Evolutionary conservation across 805 yeast genomes (phyloP), one percentile per base, ranked within the genome.

Genomic region (Maudiozyma turicensis): DNA sequence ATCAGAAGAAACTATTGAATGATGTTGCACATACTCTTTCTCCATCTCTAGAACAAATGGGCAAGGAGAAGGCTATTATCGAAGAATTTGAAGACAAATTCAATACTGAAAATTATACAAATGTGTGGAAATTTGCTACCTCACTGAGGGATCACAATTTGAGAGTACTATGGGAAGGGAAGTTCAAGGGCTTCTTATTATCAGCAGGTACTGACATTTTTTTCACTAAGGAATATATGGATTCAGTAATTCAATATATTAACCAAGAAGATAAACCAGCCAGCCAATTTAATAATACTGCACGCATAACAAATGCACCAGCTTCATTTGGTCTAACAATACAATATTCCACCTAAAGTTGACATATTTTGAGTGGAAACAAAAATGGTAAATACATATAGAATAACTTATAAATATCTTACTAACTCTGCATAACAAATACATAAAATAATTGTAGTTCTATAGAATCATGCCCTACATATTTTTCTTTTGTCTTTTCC

Each of bases 151-250:
- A 81, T 46, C 75, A 72, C 54, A 73, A 78, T 51, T 56, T 86
- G 11, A 80, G 78, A 51, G 45, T 89, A 6, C 68, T 86, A 43
- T 91, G 97, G 96, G 96, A 86, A 58, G 96, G 97, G 0, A 78
- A 84, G 52, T 79, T 78, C 58, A 82, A 84, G 57, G 95, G 87
- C 41, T 85, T 91, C 62, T 64, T 91, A 46, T 69, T 90, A 2
- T 79, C 86, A 45, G 77, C 91, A 1, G 97, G 97, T 0, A 72
- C 79, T 6, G 79, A 75, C 48, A 51, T 86, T 3, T 47, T 50
- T 13, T 40, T 35, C 26, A 45, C 69, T 69, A 48, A 26, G 9
- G 45, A 48, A 14, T 31, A 43, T 51, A 74, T 29, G 72, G 7
- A 29, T 70, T 11, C 44, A 7, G 35, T 42, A 30, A 9, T 42